Base-by-base conservation (phyloP, 305 asterid species). In the Euphrasia arctica region DNA sequence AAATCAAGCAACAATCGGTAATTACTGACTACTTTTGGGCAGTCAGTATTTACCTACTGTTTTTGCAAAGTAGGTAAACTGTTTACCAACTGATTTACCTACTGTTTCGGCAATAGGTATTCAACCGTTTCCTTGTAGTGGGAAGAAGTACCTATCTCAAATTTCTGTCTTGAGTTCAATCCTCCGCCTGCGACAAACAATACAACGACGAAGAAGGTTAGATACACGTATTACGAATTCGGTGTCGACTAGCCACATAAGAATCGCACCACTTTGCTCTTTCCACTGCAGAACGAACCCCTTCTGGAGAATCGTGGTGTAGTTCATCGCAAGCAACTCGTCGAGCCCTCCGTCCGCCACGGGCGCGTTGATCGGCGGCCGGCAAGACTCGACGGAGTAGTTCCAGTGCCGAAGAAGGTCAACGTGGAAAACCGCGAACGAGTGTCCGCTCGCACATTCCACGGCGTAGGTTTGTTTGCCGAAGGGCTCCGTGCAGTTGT, bases 281-380 rank as follows among this genome's bases (percentile, higher is more conserved):
- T 72, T 58, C 91, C 95, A 84, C 49, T 69, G 79, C 22, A 87
- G 68, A 70, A 72, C 73, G 67, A 87, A 84, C 11, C 91, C 95
- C 66, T 67, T 76, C 69, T 64, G 71, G 58, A 84, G 42, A 62
- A 87, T 66, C 5, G 72, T 74, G 2, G 54, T 47, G 22, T 76
- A 87, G 29, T 68, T 79, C 89, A 82, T 77, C 5, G 60, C 49
- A 51, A 80, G 9, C 61, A 79, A 72, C 31, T 48, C 63, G 12
- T 18, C 28, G 3, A 82, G 22, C 41, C 43, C 64, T 9, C 73
- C 80, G n/a, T 63, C 66, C 73, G 73, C 72, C 48, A 82, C 83
- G 9, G 85, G 82, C 9, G 87, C 67, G 28, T 71, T 75, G 62
- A 84, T 76, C 4, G 75, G 75, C 9, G 68, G 58, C 60, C 68